Evolutionary conservation across 164 flowering plant genomes (phyloP).

Genomic region (Liriodendron chinense): DNA sequence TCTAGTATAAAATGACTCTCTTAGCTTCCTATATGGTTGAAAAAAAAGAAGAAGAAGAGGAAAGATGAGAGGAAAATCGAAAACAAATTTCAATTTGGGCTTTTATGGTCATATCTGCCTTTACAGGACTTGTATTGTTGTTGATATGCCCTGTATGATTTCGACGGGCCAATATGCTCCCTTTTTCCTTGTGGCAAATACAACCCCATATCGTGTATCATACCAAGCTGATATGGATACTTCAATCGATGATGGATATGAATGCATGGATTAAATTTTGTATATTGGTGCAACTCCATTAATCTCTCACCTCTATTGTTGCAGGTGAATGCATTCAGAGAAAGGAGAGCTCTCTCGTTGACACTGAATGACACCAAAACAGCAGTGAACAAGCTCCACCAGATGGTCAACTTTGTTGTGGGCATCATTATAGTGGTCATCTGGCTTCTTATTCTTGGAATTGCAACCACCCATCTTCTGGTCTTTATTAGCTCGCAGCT

Average conservation of each 20-base stretch:
- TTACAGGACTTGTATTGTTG: background rate
- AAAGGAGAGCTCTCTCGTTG: conserved; percentile 56
- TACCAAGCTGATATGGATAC: background rate
- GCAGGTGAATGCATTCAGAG: conserved; percentile 56
- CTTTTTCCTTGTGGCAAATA: too few relatives aligned
- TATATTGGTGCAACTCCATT: background rate
- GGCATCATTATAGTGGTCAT: conserved; percentile 34
- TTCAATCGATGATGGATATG: too few relatives aligned
- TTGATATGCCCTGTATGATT: background rate
- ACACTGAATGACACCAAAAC: conserved; percentile 66
- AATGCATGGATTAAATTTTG: background rate
- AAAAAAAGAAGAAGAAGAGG: too few relatives aligned
- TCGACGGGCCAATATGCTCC: too few relatives aligned
- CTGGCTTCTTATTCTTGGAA: conserved; percentile 50
- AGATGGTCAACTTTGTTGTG: conserved; percentile 35
- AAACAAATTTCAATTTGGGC: too few relatives aligned
- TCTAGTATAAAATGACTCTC: too few relatives aligned
- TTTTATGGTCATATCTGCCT: too few relatives aligned
- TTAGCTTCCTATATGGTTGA: too few relatives aligned
- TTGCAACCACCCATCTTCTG: conserved; percentile 40
- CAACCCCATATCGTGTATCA: too few relatives aligned
- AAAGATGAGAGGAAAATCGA: too few relatives aligned
- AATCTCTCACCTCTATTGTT: background rate
- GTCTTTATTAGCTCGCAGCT: conserved; percentile 56
- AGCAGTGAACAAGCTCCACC: conserved; percentile 60